Conservation (phyloP, 345 rosid species). For the Sisymbrium altissimum region DNA sequence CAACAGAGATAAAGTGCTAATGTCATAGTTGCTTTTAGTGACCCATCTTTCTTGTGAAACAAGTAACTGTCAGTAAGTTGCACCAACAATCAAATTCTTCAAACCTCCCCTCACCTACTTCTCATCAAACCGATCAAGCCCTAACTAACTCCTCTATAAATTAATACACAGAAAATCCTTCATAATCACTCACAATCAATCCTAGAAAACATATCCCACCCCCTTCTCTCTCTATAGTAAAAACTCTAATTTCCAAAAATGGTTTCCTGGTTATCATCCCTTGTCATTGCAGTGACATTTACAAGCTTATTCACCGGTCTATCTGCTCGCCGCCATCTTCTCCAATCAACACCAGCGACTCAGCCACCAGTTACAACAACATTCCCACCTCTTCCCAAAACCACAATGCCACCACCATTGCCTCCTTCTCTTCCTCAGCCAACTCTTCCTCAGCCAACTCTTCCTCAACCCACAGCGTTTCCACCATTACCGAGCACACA, state of each 20-base stretch:
- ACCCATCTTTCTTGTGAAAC: not conserved
- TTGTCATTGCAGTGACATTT: slow-evolving; percentile 29
- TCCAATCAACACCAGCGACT: slow-evolving; percentile 26
- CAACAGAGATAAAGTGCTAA: not conserved
- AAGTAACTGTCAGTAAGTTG: slow-evolving; percentile 20
- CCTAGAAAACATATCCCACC: not conserved
- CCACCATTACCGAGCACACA: slow-evolving; percentile 21
- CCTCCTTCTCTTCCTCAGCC: slow-evolving; percentile 18
- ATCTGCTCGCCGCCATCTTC: slow-evolving; percentile 25
- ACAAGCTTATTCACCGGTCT: slow-evolving; percentile 28
- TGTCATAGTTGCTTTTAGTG: not conserved
- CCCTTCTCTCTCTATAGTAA: not conserved
- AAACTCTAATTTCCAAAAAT: not conserved
- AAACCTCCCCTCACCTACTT: not conserved
- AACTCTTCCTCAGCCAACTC: slow-evolving; percentile 16
- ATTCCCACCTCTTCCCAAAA: slow-evolving; percentile 25
- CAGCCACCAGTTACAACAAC: slow-evolving; percentile 24
- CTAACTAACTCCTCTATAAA: slow-evolving; percentile 6
- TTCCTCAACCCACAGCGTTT: slow-evolving; percentile 24
- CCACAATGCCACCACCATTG: slow-evolving; percentile 21
- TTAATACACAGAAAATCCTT: slow-evolving; percentile 4
- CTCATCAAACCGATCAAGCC: slow-evolving; percentile 23
- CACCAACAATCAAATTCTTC: not conserved
- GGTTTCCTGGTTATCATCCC: slow-evolving; percentile 5
- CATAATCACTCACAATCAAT: slow-evolving; percentile 11